Base-by-base conservation (phyloP, 2,329 filamentous ascomycete species). In the Fusarium sp. region DNA sequence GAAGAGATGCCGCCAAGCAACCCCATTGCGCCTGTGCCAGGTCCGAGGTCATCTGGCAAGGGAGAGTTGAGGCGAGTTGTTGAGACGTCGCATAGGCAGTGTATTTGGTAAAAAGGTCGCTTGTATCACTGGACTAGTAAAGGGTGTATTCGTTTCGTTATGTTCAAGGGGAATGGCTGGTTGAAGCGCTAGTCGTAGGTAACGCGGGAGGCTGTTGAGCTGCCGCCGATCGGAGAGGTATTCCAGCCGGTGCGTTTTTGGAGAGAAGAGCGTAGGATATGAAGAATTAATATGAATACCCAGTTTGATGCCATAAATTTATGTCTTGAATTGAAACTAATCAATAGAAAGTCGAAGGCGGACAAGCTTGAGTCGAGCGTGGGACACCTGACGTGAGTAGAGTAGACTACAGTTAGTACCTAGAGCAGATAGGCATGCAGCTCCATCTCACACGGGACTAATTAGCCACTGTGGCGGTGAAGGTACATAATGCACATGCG, bases 1-100 rank as follows among this genome's bases (percentile, higher is more conserved):
- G 93, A 91, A 83, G 93, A 94, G 83, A 94, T 86, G 83, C 91
- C 91, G 85, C 91, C 90, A 80, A 93, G 86, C 80, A 89, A 87
- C 82, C 90, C 90, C 92, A 94, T 94, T 82, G 81, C 84, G 83
- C 83, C 77, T 79, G 78, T 74, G 76, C 78, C 73, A 74, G 80
- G 78, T 76, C 78, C 78, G 80, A 78, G 80, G 82, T 85, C 85
- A 88, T 87, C 83, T 84, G 86, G 81, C 80, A 78, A 76, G 73
- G 77, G 67, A 72, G 66, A 72, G 58, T 69, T 41, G 63, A 69
- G 58, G 67, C 52, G 61, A 65, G 58, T 62, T 59, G 64, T 63
- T 65, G 51, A 65, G 54, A 59, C 59, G 71, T 68, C 67, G 78
- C 78, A 80, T 80, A 76, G 66, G 74, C 66, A 66, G 49, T 38